These are phyloP conservation scores for Podaxis pistillaris DNA, from an alignment of 768 basidiomycete genomes.

Conservation along the genomic window DNA sequence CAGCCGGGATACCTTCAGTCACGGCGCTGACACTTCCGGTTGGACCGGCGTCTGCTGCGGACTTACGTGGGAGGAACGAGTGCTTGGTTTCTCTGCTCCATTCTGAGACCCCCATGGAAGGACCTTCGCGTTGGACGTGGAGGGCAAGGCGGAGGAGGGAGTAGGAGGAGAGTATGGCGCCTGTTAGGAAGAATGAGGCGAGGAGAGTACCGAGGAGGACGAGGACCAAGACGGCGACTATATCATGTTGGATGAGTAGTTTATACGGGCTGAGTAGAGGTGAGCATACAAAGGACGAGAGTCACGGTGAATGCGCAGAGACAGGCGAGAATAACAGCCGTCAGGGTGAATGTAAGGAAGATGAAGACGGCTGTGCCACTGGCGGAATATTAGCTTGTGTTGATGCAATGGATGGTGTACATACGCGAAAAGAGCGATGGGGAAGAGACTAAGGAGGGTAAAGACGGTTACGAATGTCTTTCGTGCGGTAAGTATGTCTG, in stretches of 20 bases:
- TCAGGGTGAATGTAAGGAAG: slow-evolving; percentile 2
- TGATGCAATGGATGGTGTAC: background rate
- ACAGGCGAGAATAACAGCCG: slow-evolving; percentile 1
- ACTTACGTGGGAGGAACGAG: background rate
- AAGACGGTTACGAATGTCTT: slow-evolving; percentile 14
- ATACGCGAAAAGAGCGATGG: slow-evolving; percentile 7
- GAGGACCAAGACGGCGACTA: background rate
- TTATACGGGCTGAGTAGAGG: background rate
- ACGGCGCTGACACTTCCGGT: background rate
- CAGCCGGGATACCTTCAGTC: background rate
- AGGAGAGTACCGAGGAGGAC: slow-evolving; percentile 5
- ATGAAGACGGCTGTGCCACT: background rate
- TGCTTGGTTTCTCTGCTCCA: slow-evolving; percentile 4
- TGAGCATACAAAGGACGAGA: background rate
- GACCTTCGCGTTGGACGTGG: slow-evolving; percentile 6
- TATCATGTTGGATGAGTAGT: background rate
- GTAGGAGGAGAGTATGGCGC: slow-evolving; percentile 6
- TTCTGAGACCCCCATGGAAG: slow-evolving; percentile 6
- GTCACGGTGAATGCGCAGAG: background rate
- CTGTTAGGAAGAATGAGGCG: slow-evolving; percentile 11
- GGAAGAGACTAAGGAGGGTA: slow-evolving; percentile 8
- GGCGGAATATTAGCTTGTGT: background rate
- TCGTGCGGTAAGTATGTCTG: background rate
- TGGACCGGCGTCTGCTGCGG: background rate
- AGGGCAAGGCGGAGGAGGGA: slow-evolving; percentile 8